Evolutionary conservation across 495 filamentous ascomycete genomes (phyloP).

Genomic region (Xylaria acuta): DNA sequence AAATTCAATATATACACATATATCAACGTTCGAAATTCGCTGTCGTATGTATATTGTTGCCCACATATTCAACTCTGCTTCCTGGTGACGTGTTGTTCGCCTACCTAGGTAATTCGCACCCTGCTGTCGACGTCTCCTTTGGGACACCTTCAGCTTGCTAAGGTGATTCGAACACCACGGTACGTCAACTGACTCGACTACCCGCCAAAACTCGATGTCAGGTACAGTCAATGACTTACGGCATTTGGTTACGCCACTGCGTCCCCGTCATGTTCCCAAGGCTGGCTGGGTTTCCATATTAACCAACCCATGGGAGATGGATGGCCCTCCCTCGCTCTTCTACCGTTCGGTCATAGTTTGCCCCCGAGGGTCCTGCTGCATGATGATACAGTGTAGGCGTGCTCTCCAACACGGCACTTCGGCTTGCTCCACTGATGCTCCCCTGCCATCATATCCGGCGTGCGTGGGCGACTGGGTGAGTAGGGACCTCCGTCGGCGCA

Average conservation of each 20-base stretch:
- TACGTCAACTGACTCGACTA: background rate
- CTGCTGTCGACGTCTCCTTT: background rate
- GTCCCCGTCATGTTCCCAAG: background rate
- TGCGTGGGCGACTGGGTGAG: slow-evolving; percentile 5
- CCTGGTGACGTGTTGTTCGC: background rate
- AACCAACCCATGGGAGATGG: background rate
- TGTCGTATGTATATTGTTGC: slow-evolving; percentile 16
- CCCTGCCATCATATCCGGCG: background rate
- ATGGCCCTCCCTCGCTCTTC: background rate
- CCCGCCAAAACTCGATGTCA: background rate
- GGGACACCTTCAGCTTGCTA: background rate
- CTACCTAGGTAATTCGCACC: background rate
- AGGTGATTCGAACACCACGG: background rate
- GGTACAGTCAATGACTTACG: background rate
- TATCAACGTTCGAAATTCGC: background rate
- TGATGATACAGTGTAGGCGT: background rate
- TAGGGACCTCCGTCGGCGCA: slow-evolving; percentile 2
- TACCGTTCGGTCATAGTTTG: slow-evolving; percentile 13
- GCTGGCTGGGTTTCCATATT: slow-evolving; percentile 6
- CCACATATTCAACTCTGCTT: slow-evolving; percentile 6
- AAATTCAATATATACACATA: slow-evolving; percentile 15
- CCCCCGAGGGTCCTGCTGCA: slow-evolving; percentile 8
- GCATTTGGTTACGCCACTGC: background rate
- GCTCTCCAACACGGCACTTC: slow-evolving; percentile 28
- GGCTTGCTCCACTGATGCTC: slow-evolving; percentile 14